Conservation (phyloP, 495 filamentous ascomycete genomes). For the Penicillium herquei region DNA sequence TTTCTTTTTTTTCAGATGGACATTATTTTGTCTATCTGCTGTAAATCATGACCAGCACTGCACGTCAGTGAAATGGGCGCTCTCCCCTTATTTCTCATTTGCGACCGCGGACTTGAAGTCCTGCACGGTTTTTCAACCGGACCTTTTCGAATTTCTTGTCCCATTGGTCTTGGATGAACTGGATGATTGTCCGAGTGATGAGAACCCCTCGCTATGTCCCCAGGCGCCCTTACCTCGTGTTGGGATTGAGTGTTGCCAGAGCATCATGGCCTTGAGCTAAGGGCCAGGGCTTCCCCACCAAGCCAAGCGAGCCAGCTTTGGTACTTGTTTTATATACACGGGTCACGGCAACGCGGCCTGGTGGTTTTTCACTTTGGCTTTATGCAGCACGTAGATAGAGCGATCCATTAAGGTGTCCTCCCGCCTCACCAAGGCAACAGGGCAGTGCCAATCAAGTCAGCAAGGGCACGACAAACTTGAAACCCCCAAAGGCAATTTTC, state of each 20-base stretch:
- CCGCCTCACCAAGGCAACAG: slow-evolving; percentile 4
- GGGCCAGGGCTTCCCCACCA: background rate
- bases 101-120: background rate
- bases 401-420: slow-evolving; percentile 11
- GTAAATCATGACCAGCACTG: slow-evolving; percentile 13
- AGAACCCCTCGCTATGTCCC: background rate
- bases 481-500: background rate
- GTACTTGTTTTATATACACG: background rate
- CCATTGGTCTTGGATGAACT: background rate
- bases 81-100: background rate
- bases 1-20: background rate
- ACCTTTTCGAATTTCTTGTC: background rate
- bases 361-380: slow-evolving; percentile 8
- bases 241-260: background rate
- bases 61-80: background rate
- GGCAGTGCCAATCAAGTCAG: background rate
- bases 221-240: background rate
- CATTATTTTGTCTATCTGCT: slow-evolving; percentile 11
- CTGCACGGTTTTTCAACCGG: background rate
- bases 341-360: background rate
- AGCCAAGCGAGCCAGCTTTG: background rate
- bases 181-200: background rate
- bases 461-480: background rate
- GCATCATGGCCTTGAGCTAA: background rate
- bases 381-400: slow-evolving; percentile 33